Evolutionary conservation across 805 yeast species (phyloP).

Genomic region (Wickerhamiella dianesei): DNA sequence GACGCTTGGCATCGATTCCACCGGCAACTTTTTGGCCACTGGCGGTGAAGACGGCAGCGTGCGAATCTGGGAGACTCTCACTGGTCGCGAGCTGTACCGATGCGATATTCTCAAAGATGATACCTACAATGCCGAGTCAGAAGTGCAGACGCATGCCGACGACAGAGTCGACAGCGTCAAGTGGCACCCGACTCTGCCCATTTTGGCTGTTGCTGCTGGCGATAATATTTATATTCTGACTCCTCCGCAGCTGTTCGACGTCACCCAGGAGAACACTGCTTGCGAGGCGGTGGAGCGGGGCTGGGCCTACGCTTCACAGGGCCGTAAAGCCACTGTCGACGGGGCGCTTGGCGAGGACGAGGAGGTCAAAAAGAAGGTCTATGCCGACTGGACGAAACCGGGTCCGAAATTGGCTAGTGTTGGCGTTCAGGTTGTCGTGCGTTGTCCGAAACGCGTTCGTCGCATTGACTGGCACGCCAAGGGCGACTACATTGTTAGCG

Average conservation of each 20-base stretch:
- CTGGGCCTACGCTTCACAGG: slow-evolving; percentile 59
- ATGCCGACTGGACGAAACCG: slow-evolving; percentile 74
- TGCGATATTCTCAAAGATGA: slow-evolving; percentile 25
- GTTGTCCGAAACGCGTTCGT: slow-evolving; percentile 53
- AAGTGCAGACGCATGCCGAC: slow-evolving; percentile 30
- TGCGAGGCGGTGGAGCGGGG: slow-evolving; percentile 73
- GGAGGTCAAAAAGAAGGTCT: slow-evolving; percentile 24
- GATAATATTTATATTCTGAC: slow-evolving; percentile 64
- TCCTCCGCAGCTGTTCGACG: slow-evolving; percentile 77
- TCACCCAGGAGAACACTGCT: slow-evolving; percentile 70
- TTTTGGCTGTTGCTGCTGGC: slow-evolving; percentile 74
- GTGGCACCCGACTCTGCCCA: slow-evolving; percentile 73
- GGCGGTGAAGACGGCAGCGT: slow-evolving; percentile 96
- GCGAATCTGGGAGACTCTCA: slow-evolving; percentile 89
- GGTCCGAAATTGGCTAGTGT: slow-evolving; percentile 40
- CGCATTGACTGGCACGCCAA: slow-evolving; percentile 89
- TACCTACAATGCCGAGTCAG: slow-evolving; percentile 18
- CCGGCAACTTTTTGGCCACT: slow-evolving; percentile 91
- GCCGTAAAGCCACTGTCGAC: slow-evolving; percentile 19
- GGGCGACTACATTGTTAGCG: slow-evolving; percentile 93
- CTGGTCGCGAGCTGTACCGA: slow-evolving; percentile 85
- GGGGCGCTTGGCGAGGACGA: slow-evolving; percentile 20
- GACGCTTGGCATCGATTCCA: slow-evolving; percentile 69
- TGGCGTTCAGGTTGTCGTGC: slow-evolving; percentile 63
- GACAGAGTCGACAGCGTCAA: slow-evolving; percentile 37